A percentile compares a stretch with the other conserved stretches of the same genome.
These are phyloP conservation scores for Xylariales sp. DNA, from an alignment of 2,329 filamentous ascomycete species.

Conservation along the genomic window DNA sequence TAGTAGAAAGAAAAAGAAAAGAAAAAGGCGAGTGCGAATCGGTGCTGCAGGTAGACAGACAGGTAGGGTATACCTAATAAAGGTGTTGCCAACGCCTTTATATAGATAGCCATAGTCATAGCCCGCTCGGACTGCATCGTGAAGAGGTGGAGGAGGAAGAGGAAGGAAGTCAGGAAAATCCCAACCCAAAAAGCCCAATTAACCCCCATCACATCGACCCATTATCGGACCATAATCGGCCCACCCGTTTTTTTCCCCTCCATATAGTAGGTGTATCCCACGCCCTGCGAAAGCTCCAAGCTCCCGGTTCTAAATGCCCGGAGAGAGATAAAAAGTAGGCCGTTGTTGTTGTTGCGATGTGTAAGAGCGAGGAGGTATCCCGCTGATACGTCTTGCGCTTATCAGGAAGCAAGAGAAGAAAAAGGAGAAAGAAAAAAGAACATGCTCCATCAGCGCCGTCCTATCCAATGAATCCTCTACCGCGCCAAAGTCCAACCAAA, in stretches of 20 bases:
- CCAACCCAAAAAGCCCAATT: background rate
- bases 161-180: background rate
- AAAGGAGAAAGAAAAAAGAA: background rate
- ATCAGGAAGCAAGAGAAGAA: background rate
- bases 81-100: conserved; percentile 2
- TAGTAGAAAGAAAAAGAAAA: background rate
- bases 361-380: background rate
- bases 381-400: background rate
- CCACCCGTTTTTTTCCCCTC: conserved; percentile 5
- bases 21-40: background rate
- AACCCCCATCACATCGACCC: conserved; percentile 17
- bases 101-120: background rate
- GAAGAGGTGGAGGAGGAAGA: conserved; percentile 4
- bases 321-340: background rate
- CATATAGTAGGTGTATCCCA: background rate
- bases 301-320: conserved; percentile 1
- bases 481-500: background rate
- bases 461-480: background rate
- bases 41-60: no score
- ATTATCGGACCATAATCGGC: conserved; percentile 33
- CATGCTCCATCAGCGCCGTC: background rate
- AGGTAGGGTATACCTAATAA: no score
- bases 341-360: background rate
- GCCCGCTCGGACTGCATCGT: background rate
- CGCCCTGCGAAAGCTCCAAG: background rate